A percentile compares a stretch with the other conserved stretches of the same genome.
Evolutionary conservation across 257 asterid species (phyloP).

Genomic region (Nicotiana sylvestris): DNA sequence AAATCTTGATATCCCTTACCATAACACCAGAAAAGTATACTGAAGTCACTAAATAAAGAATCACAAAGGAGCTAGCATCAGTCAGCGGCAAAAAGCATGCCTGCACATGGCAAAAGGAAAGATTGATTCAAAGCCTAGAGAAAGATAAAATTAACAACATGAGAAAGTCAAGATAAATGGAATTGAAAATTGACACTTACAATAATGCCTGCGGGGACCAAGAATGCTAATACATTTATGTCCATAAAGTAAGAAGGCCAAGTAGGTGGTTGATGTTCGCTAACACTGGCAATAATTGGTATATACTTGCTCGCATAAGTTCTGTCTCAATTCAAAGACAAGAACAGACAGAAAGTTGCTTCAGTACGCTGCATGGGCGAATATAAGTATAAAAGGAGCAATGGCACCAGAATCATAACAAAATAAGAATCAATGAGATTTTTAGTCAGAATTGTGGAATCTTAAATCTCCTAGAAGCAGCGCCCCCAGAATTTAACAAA

Average conservation of each 20-base stretch:
- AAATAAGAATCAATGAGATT: background rate
- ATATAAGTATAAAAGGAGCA: background rate
- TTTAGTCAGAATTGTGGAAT: background rate
- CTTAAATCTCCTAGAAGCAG: background rate
- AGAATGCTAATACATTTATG: slow-evolving; percentile 89
- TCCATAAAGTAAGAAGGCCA: slow-evolving; percentile 99
- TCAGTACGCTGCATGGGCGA: slow-evolving; percentile 21
- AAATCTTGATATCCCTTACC: slow-evolving; percentile 42
- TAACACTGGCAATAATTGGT: slow-evolving; percentile 98
- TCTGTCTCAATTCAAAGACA: slow-evolving; percentile 45
- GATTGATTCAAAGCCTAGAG: slow-evolving; percentile 7
- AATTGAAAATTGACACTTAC: slow-evolving; percentile 47
- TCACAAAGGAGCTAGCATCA: slow-evolving; percentile 95
- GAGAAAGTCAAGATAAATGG: background rate
- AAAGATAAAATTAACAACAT: slow-evolving; percentile 10
- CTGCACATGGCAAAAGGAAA: slow-evolving; percentile 40
- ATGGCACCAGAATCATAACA: background rate
- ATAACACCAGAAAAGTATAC: slow-evolving; percentile 98
- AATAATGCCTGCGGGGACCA: slow-evolving; percentile 97
- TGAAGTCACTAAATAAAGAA: slow-evolving; percentile 93
- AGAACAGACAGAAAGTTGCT: slow-evolving; percentile 5
- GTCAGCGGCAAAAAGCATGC: slow-evolving; percentile 96
- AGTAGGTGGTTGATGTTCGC: slow-evolving; percentile 99
- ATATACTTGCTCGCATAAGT: slow-evolving; percentile 99
- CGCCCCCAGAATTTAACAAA: background rate